A percentile compares a stretch with the other conserved stretches of the same genome.
These are phyloP conservation scores for Talaromyces sp. DNA, from an alignment of 2,329 filamentous ascomycete genomes.

Conservation along the genomic window DNA sequence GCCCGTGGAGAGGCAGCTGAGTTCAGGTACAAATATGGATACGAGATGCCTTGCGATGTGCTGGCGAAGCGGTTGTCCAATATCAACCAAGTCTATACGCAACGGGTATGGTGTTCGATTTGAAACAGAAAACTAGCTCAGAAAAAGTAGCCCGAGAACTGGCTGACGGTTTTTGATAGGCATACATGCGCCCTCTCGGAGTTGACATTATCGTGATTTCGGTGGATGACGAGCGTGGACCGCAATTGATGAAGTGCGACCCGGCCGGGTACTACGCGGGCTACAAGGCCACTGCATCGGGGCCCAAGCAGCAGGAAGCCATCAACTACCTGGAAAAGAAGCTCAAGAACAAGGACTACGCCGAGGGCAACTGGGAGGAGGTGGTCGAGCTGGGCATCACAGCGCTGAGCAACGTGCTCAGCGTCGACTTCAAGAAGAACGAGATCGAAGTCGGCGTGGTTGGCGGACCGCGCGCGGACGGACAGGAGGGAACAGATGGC, in stretches of 20 bases:
- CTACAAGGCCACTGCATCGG: conserved; percentile 96
- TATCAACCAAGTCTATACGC: conserved; percentile 98
- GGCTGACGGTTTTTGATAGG: conserved; percentile 44
- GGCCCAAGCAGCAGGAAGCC: conserved; percentile 97
- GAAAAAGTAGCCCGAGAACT: background rate
- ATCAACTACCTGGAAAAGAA: conserved; percentile 99
- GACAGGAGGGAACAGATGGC: conserved; percentile 72
- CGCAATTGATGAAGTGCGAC: conserved; percentile 97
- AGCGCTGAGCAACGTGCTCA: conserved; percentile 89
- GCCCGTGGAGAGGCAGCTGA: conserved; percentile 94
- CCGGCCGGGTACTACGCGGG: conserved; percentile 97
- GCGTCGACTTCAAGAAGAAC: conserved; percentile 99
- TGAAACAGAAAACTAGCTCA: background rate
- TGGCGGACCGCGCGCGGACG: conserved; percentile 76
- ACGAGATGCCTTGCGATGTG: conserved; percentile 98
- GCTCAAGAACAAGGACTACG: conserved; percentile 96
- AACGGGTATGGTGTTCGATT: conserved; percentile 61
- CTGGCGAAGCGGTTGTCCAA: conserved; percentile 95
- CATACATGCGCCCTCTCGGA: conserved; percentile 96
- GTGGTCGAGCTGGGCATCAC: conserved; percentile 96
- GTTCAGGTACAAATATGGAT: conserved; percentile 97
- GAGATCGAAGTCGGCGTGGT: conserved; percentile 98
- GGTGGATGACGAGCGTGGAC: conserved; percentile 84
- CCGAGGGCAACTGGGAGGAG: conserved; percentile 90
- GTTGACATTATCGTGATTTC: conserved; percentile 94